Evolutionary conservation across 2,329 filamentous ascomycete species (phyloP).

Genomic region (Cercospora janseana): DNA sequence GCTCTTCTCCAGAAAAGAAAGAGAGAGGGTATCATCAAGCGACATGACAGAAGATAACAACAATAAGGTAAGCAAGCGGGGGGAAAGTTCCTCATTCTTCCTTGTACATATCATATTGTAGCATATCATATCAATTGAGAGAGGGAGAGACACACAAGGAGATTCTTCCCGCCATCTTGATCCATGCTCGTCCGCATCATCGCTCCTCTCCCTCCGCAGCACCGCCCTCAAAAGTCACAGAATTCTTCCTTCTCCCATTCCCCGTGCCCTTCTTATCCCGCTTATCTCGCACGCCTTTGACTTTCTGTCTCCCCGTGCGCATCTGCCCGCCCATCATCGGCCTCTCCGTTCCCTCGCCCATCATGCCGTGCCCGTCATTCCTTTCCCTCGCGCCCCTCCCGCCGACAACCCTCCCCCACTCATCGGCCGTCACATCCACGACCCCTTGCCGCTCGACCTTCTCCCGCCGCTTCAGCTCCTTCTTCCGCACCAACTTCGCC

Average conservation of each 20-base stretch:
- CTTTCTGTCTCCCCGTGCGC: conserved; percentile 37
- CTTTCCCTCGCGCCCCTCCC: background rate
- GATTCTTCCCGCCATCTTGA: no score
- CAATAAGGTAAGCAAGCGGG: no score
- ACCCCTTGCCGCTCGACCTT: conserved; percentile 13
- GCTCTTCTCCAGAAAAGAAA: no score
- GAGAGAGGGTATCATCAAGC: no score
- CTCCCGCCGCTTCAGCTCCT: conserved; percentile 9
- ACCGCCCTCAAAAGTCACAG: background rate
- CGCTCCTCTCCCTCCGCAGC: background rate
- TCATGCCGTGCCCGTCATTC: background rate
- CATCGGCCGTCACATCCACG: conserved; percentile 22
- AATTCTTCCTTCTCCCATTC: conserved; percentile 30
- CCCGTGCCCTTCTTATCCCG: conserved; percentile 39
- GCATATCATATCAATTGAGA: no score
- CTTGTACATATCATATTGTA: no score
- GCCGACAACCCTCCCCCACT: conserved; percentile 23
- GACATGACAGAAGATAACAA: no score
- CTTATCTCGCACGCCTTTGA: conserved; percentile 39
- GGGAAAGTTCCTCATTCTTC: no score
- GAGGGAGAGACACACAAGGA: no score
- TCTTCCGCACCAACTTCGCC: conserved; percentile 20
- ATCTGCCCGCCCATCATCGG: conserved; percentile 3
- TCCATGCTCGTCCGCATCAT: background rate
- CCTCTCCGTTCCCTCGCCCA: background rate